These are phyloP conservation scores for Hondaea fermentalgiana DNA, from an alignment of 108 stramenopile species.

Conservation along the genomic window DNA sequence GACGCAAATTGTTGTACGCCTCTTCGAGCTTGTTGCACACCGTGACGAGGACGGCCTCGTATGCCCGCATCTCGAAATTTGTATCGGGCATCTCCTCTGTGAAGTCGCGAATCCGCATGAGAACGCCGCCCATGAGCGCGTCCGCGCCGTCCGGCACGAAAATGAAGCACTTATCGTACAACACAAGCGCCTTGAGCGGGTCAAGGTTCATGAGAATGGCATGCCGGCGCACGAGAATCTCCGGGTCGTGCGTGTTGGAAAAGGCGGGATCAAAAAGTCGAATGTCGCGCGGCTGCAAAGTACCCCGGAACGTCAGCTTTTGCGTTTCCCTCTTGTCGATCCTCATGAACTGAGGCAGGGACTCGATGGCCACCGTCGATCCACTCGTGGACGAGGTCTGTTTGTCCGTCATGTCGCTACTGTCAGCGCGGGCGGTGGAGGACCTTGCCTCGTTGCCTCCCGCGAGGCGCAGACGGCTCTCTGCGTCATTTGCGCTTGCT, in stretches of 20 bases:
- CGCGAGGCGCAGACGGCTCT: too few species aligned
- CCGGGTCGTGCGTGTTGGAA: not conserved
- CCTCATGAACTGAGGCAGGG: not conserved
- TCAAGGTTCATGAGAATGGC: not conserved
- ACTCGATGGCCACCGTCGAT: not conserved
- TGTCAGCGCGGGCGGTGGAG: too few species aligned
- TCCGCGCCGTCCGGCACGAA: slow-evolving; percentile 10
- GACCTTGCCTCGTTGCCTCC: too few species aligned
- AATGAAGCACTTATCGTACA: not conserved
- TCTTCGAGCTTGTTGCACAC: not conserved
- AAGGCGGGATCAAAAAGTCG: not conserved
- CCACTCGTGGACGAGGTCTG: too few species aligned
- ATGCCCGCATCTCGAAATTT: not conserved
- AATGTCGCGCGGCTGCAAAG: not conserved
- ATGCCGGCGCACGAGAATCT: not conserved
- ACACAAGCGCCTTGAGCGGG: not conserved
- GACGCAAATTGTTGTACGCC: not conserved
- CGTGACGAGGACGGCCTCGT: not conserved
- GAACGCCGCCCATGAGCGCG: not conserved
- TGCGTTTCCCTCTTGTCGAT: not conserved
- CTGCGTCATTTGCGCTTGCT: too few species aligned
- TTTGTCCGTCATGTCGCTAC: too few species aligned
- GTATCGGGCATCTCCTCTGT: not conserved
- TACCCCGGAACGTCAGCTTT: not conserved
- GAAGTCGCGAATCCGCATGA: not conserved